phyloP scores from a whole-genome alignment of 208 protist genomes.

The Endotrypanum monterogeii region DNA sequence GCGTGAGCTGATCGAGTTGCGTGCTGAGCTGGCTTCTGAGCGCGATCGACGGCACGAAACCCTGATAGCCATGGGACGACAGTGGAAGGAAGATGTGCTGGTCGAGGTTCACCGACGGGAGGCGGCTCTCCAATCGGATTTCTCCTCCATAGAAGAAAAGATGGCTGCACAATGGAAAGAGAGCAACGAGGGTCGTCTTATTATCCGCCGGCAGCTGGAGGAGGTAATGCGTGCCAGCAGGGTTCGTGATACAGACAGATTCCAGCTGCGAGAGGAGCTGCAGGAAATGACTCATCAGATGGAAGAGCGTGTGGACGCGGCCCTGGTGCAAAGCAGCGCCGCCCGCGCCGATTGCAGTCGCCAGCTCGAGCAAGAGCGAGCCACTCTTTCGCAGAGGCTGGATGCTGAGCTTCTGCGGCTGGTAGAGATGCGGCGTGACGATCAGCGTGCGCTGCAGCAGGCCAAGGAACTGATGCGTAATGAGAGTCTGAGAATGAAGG shows the following conservation, averaged over 20 bases:
- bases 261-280: constrained; percentile 68
- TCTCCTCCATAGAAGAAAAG: constrained; percentile 51
- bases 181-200: constrained; percentile 28
- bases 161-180: constrained; percentile 41
- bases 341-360: constrained; percentile 55
- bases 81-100: constrained; percentile 79
- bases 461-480: constrained; percentile 39
- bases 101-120: constrained; percentile 67
- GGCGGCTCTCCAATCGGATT: constrained; percentile 43
- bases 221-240: constrained; percentile 43
- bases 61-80: constrained; percentile 51
- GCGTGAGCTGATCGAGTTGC: constrained; percentile 59
- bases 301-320: constrained; percentile 47
- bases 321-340: constrained; percentile 46
- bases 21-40: constrained; percentile 60
- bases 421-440: constrained; percentile 68
- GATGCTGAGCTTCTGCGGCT: constrained; percentile 72
- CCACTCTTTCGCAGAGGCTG: constrained; percentile 55
- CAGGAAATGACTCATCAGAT: constrained; percentile 43
- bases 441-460: constrained; percentile 51
- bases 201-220: constrained; percentile 61
- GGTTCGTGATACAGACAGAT: constrained; percentile 49
- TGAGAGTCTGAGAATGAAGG: constrained; percentile 31
- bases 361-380: constrained; percentile 64
- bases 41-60: constrained; percentile 64